phyloP scores from a whole-genome alignment of 352 stramenopile species.

The Pythium coloratum region DNA sequence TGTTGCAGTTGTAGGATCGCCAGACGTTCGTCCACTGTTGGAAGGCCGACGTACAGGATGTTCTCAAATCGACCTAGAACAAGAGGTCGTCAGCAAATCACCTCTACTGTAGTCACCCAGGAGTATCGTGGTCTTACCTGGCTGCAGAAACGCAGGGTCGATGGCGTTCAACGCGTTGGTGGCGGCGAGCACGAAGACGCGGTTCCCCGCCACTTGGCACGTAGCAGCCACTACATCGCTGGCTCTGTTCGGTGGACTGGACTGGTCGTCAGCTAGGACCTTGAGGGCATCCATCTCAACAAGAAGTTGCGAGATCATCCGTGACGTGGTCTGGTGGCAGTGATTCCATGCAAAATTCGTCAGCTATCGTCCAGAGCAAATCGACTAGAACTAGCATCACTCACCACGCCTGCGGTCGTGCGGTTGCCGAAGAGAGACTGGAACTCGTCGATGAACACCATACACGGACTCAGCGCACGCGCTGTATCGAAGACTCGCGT shows the following conservation, averaged over 20 bases:
- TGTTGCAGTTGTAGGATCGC: conserved; percentile 70
- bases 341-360: background rate
- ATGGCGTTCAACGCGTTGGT: conserved; percentile 79
- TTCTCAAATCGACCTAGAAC: conserved; percentile 78
- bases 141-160: conserved; percentile 80
- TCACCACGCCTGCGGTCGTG: conserved; percentile 59
- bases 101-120: too few relatives aligned
- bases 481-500: conserved; percentile 71
- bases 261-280: conserved; percentile 42
- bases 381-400: conserved; percentile 3
- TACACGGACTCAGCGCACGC: conserved; percentile 71
- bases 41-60: conserved; percentile 72
- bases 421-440: conserved; percentile 84
- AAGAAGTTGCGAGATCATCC: conserved; percentile 86
- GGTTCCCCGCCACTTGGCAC: conserved; percentile 29
- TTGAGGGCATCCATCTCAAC: conserved; percentile 81
- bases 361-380: background rate
- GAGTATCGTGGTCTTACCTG: conserved; percentile 33
- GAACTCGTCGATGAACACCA: conserved; percentile 90
- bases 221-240: background rate
- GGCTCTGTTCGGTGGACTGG: background rate
- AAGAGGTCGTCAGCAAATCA: background rate
- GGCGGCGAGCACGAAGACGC: conserved; percentile 79
- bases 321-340: conserved; percentile 53
- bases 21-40: conserved; percentile 45